Evolutionary conservation across 2,329 filamentous ascomycete species (phyloP).

Genomic region (Periconia digitata): DNA sequence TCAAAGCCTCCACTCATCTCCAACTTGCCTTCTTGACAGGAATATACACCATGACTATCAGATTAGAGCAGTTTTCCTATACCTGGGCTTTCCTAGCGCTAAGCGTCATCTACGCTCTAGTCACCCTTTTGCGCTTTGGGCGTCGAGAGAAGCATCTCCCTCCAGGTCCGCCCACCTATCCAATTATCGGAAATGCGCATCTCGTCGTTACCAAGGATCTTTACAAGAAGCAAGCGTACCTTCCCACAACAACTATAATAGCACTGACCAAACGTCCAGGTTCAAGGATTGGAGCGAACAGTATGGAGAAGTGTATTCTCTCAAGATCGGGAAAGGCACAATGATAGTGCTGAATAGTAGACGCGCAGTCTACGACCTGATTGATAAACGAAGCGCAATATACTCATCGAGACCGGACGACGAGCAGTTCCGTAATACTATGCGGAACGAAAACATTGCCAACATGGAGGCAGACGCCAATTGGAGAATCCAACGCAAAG

Average conservation of each 20-base stretch:
- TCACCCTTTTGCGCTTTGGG: constrained; percentile 23
- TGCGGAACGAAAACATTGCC: constrained; percentile 22
- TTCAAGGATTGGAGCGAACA: constrained; percentile 20
- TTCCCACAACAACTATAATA: background rate
- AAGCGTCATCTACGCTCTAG: constrained; percentile 1
- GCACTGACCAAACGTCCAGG: constrained; percentile 3
- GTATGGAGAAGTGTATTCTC: constrained; percentile 19
- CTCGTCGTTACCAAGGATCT: background rate
- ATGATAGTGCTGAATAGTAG: constrained; percentile 20
- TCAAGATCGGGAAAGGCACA: constrained; percentile 21
- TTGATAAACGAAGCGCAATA: constrained; percentile 21
- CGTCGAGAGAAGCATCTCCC: constrained; percentile 27
- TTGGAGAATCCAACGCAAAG: constrained; percentile 26
- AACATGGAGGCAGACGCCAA: constrained; percentile 14
- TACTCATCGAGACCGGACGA: constrained; percentile 16
- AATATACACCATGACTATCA: no score
- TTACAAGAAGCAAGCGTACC: background rate
- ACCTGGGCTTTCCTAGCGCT: background rate
- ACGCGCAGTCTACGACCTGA: constrained; percentile 18
- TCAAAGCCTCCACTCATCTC: no score
- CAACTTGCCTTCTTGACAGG: no score
- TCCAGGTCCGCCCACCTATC: constrained; percentile 27
- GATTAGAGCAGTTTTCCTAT: constrained; percentile 1
- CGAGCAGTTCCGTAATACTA: constrained; percentile 5
- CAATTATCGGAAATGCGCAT: constrained; percentile 30